phyloP scores from a whole-genome alignment of 2,329 filamentous ascomycete genomes.

The Fusarium sp. region DNA sequence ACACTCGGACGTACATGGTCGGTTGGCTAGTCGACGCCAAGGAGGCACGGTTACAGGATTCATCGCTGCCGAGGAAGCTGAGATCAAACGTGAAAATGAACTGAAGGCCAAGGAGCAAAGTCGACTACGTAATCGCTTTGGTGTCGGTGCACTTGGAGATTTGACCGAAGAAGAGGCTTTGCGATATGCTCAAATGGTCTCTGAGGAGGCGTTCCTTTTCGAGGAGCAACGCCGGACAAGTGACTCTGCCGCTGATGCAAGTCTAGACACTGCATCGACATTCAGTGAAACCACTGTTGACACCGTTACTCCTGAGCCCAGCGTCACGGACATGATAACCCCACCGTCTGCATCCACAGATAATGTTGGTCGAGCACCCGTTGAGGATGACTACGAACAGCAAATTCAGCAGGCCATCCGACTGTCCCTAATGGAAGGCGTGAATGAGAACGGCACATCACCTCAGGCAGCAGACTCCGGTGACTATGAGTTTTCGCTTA shows the following conservation, averaged over 20 bases:
- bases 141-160: constrained; percentile 75
- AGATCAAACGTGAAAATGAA: constrained; percentile 79
- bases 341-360: constrained; percentile 29
- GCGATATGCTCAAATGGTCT: constrained; percentile 73
- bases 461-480: constrained; percentile 59
- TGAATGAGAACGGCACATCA: constrained; percentile 60
- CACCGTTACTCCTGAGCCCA: constrained; percentile 67
- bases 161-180: constrained; percentile 74
- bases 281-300: constrained; percentile 55
- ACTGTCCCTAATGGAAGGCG: constrained; percentile 68
- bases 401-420: constrained; percentile 73
- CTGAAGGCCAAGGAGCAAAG: constrained; percentile 74
- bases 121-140: constrained; percentile 82
- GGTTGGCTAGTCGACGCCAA: constrained; percentile 61
- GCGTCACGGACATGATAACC: constrained; percentile 57
- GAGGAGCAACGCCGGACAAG: constrained; percentile 68
- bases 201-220: constrained; percentile 67
- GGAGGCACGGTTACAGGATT: constrained; percentile 80
- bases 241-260: constrained; percentile 61
- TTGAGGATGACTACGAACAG: constrained; percentile 67
- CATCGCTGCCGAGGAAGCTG: constrained; percentile 86
- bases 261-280: constrained; percentile 57
- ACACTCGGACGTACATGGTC: constrained; percentile 70
- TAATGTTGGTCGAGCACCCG: constrained; percentile 1
- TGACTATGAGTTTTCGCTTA: constrained; percentile 64